A percentile compares a stretch with the other conserved stretches of the same genome.
Conservation (phyloP, 495 filamentous ascomycete species). For the Gamarada debralockiae region DNA sequence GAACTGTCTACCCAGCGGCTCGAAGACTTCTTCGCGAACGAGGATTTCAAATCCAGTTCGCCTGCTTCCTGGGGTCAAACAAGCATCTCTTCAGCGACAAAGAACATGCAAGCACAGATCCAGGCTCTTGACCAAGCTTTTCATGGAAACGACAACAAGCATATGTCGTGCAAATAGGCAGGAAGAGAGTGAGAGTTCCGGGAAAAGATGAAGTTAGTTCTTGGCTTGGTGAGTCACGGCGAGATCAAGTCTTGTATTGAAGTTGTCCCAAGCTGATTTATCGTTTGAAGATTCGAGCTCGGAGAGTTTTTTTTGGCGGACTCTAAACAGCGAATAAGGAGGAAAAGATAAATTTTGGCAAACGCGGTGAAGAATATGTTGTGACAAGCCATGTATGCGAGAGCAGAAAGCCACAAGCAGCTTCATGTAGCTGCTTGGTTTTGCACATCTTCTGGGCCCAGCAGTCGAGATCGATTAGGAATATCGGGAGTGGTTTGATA, state of each 20-base stretch:
- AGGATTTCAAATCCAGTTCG: conserved; percentile 6
- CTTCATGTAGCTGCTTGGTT: conserved; percentile 18
- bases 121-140: conserved; percentile 5
- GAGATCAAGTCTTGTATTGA: not conserved
- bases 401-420: conserved; percentile 38
- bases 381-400: conserved; percentile 38
- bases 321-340: too few relatives aligned
- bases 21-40: conserved; percentile 6
- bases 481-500: conserved; percentile 50
- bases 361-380: too few relatives aligned
- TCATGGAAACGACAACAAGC: conserved; percentile 2
- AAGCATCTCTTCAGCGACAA: conserved; percentile 5
- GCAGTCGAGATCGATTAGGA: conserved; percentile 14
- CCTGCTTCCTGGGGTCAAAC: conserved; percentile 5
- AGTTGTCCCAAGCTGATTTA: not conserved
- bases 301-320: not conserved
- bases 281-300: not conserved
- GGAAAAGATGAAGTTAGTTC: conserved; percentile 6
- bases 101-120: conserved; percentile 6
- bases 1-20: not conserved
- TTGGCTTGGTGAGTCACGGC: conserved; percentile 3
- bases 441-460: conserved; percentile 12
- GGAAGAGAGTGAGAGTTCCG: not conserved
- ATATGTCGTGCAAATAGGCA: not conserved
- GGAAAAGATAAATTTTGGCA: too few relatives aligned